Conservation (phyloP, 2,329 filamentous ascomycete species). For the Beauveria caledonica region DNA sequence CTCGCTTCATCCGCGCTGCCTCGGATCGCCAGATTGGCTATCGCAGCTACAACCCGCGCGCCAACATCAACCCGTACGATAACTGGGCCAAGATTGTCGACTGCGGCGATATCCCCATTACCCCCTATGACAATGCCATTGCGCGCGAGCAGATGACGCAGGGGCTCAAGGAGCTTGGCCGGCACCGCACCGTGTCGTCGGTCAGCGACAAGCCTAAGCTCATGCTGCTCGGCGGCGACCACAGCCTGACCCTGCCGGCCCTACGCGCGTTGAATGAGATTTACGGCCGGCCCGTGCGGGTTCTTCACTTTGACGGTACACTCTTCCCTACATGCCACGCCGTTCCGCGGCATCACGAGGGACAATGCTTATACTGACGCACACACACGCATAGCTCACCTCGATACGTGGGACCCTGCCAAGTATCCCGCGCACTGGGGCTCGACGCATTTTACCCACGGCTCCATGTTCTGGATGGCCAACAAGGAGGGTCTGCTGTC, state of each 20-base stretch:
- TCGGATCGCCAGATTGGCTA: constrained; percentile 73
- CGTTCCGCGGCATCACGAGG: background rate
- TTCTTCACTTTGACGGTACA: constrained; percentile 63
- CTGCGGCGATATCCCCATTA: constrained; percentile 84
- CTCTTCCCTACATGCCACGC: background rate
- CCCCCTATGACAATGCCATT: constrained; percentile 76
- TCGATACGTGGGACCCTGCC: constrained; percentile 78
- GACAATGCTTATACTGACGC: background rate
- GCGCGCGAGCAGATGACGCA: constrained; percentile 78
- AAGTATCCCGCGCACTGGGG: constrained; percentile 74
- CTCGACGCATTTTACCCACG: constrained; percentile 64
- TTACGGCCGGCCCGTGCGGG: constrained; percentile 55
- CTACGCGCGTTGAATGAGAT: constrained; percentile 56
- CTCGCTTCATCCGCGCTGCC: constrained; percentile 76
- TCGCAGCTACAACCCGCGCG: constrained; percentile 72
- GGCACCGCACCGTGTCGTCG: constrained; percentile 29
- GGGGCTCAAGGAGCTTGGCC: constrained; percentile 62
- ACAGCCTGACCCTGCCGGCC: constrained; percentile 61
- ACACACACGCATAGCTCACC: constrained; percentile 39
- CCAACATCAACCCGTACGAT: constrained; percentile 75
- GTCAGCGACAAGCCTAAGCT: constrained; percentile 42
- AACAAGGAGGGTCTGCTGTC: constrained; percentile 70
- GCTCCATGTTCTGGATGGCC: constrained; percentile 87
- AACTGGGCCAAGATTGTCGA: constrained; percentile 77
- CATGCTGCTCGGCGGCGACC: constrained; percentile 65